phyloP scores from a whole-genome alignment of 73 alveolate species.

The Uronychia setigera region DNA sequence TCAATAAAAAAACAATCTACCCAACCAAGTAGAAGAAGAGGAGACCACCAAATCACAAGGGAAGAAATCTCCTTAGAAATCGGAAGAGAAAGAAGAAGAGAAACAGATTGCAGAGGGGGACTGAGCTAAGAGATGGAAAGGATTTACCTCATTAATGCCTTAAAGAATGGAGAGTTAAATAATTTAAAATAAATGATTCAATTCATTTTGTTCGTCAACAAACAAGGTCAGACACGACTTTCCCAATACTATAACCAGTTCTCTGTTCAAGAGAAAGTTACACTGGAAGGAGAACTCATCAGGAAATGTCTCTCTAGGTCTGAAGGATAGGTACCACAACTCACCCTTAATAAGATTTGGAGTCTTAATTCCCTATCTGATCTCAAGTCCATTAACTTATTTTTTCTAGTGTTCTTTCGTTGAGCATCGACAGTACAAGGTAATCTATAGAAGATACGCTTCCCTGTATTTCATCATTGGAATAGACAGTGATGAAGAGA shows the following conservation, averaged over 20 bases:
- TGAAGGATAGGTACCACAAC: constrained; percentile 66
- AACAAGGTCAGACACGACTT: constrained; percentile 97
- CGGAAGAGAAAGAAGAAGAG: not conserved
- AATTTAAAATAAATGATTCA: constrained; percentile 96
- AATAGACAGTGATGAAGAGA: constrained; percentile 76
- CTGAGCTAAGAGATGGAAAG: no score
- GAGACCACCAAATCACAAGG: no score
- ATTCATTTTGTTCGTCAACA: constrained; percentile 97
- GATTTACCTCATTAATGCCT: no score
- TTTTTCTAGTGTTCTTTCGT: constrained; percentile 93
- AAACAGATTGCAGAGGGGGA: constrained; percentile 12
- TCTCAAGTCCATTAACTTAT: not conserved
- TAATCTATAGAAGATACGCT: constrained; percentile 94
- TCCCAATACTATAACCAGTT: constrained; percentile 91
- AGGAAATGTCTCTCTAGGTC: constrained; percentile 95
- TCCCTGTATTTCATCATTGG: constrained; percentile 97
- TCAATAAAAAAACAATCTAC: no score
- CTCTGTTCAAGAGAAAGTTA: constrained; percentile 92
- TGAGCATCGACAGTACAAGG: constrained; percentile 96
- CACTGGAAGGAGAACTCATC: constrained; percentile 97
- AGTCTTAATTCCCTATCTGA: not conserved
- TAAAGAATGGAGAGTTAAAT: not conserved
- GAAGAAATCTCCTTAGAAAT: not conserved
- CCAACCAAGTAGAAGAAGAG: no score
- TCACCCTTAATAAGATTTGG: no score